Evolutionary conservation across 169 alveolate species (phyloP), one percentile per base, ranked within the genome.

Genomic region (Cryptosporidium tyzzeri): DNA sequence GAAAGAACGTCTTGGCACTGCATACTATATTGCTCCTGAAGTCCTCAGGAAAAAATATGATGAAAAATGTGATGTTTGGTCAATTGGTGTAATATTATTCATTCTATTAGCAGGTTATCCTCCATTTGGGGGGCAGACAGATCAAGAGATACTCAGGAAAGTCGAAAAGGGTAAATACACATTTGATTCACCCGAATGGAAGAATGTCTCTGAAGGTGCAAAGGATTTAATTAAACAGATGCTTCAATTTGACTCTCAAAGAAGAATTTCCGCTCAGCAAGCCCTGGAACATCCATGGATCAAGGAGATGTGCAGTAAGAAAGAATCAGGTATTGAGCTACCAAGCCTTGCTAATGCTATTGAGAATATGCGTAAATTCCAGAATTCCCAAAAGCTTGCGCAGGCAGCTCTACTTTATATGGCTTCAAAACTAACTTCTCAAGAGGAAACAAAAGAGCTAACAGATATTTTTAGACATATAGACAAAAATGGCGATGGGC

Each of bases 201-300:
- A 84, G 59, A 86, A 95, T 35, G 93, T 96, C 44, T 94, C 98
- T 53, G 95, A 92, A 39, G 98, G 97, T 68, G 99, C 98, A 3
- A 96, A 97, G 86, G 97, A 96, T 41, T 94, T 98, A 59, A 96
- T 97, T 3, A 91, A 92, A 70, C 93, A 94, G 85, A 93, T 97
- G 95, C 92, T 97, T 70, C 93, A 93, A 29, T 93, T 84, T 80
- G 97, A 97, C 61, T 95, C 97, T 35, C 92, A 94, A 70, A 93
- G 95, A 92, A 73, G 99, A 58, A 70, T 93, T 16, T 93, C 97
- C 65, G 99, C 99, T 6, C 94, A 94, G 70, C 96, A 96, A 84
- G 98, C 98, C 8, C 93, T 97, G 71, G 86, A 93, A 55, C 98
- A 97, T 86, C 94, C 94, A 14, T 97, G 98, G 99, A 94, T 97